These are phyloP conservation scores for Saccharomyces pastorianus DNA, from an alignment of 1,139 yeast genomes.

Conservation along the genomic window DNA sequence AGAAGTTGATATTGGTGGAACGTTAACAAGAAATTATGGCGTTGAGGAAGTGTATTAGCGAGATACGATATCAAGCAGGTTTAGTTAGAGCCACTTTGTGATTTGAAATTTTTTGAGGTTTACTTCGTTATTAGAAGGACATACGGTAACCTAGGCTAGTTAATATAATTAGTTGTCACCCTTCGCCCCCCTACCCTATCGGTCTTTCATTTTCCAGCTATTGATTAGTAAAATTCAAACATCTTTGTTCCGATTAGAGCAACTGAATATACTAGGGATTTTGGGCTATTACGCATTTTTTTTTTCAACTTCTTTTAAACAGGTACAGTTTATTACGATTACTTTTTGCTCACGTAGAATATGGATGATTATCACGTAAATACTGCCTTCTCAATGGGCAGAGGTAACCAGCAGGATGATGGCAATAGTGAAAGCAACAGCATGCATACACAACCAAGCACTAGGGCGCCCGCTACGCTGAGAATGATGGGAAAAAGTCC, in stretches of 20 bases:
- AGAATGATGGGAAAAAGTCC: constrained; percentile 52
- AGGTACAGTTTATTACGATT: not conserved
- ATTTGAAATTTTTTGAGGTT: not conserved
- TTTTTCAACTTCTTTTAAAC: not conserved
- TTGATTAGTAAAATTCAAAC: not conserved
- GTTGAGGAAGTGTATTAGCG: not conserved
- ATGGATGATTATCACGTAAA: constrained; percentile 29
- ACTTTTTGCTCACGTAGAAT: constrained; percentile 4
- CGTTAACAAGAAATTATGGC: not conserved
- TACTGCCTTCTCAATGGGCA: constrained; percentile 29
- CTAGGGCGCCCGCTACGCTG: constrained; percentile 59
- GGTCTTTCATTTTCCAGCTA: not conserved
- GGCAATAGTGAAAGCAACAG: not conserved
- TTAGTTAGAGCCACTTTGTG: not conserved
- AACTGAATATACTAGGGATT: not conserved
- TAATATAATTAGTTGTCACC: not conserved
- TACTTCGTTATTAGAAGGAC: not conserved
- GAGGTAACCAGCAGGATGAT: not conserved
- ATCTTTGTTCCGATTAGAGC: not conserved
- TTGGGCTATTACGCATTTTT: not conserved
- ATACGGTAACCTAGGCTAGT: not conserved
- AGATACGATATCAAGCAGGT: not conserved
- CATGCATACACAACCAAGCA: constrained; percentile 11
- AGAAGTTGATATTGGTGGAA: not conserved
- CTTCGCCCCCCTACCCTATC: not conserved